Evolutionary conservation across 495 filamentous ascomycete species (phyloP), one percentile per base, ranked within the genome.

Genomic region (Penicillium odoratum): DNA sequence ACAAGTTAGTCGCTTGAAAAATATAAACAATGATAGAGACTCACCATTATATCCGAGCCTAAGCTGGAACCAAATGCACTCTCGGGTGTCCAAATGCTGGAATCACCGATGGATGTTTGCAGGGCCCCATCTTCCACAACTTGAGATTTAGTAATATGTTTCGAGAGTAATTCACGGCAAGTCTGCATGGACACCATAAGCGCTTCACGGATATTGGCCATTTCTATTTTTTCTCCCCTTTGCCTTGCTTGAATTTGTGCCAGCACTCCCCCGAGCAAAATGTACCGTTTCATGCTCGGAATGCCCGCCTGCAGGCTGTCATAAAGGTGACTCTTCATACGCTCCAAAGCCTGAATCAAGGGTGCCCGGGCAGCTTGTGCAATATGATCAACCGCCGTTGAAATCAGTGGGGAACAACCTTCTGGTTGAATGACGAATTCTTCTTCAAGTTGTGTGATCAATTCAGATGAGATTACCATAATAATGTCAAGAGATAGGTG

Each of bases 371-470:
- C 36, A 25, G 59, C 48, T 13, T 63, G 38, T 3, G 59, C 55
- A 25, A 63, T 57, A 49, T 58, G 47, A 26, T 59, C 53, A 10
- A 61, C 36, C 15, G 52, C 25, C 18, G 46, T 51, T n/a, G 38
- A 34, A n/a, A 34, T 15, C 3, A 38, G 0, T 25, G 34, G 26
- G 2, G 9, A n/a, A 15, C 53, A 48, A 0, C 42, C 56, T 8
- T 46, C 8, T 9, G 61, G 59, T 38, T 60, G 53, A 4, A n/a
- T 21, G 18, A 46, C 15, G 5, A 15, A 43, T 50, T 62, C 61
- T 26, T 69, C 61, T 51, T 77, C 71, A 5, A 73, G 34, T 53
- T 80, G 75, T 1, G 64, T 58, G 51, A 78, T 56, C 5, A 82
- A 63, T 58, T 81, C 80, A 3, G 73, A 56, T 16, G 63, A 60